phyloP scores from a whole-genome alignment of 768 basidiomycete genomes.

The Hericium rajendrae region DNA sequence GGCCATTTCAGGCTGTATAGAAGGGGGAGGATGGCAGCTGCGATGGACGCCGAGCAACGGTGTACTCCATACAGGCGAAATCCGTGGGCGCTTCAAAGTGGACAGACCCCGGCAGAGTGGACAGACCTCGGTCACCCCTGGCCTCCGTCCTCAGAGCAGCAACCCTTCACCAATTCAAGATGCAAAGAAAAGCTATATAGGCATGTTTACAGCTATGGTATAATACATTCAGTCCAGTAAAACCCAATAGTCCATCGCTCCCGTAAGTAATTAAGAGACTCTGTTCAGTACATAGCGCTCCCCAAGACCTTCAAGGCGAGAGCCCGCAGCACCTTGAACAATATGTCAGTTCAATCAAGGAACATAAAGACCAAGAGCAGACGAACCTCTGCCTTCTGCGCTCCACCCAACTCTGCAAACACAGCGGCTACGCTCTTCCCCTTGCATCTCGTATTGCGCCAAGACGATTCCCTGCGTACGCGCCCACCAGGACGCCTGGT shows the following conservation, averaged over 20 bases:
- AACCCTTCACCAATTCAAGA: too few species aligned
- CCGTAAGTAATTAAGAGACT: background rate
- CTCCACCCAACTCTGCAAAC: constrained; percentile 64
- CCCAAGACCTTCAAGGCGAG: constrained; percentile 79
- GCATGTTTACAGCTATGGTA: background rate
- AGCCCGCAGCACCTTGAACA: constrained; percentile 61
- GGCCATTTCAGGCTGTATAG: too few species aligned
- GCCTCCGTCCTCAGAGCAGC: too few species aligned
- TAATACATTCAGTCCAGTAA: background rate
- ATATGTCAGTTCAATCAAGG: too few species aligned
- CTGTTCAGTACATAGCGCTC: constrained; percentile 11
- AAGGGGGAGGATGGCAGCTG: too few species aligned
- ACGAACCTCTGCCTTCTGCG: constrained; percentile 82
- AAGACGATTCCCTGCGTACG: constrained; percentile 80
- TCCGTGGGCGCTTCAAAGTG: too few species aligned
- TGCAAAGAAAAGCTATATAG: too few species aligned
- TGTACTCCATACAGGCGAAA: too few species aligned
- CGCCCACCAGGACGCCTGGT: constrained; percentile 80
- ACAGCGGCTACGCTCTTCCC: constrained; percentile 88
- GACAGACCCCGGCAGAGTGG: too few species aligned
- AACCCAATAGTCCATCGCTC: background rate
- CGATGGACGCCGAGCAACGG: too few species aligned
- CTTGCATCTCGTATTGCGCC: constrained; percentile 93
- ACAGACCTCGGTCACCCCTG: too few species aligned
- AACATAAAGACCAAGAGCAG: background rate